Evolutionary conservation across 495 filamentous ascomycete species (phyloP).

Genomic region (Hamigera avellanea): DNA sequence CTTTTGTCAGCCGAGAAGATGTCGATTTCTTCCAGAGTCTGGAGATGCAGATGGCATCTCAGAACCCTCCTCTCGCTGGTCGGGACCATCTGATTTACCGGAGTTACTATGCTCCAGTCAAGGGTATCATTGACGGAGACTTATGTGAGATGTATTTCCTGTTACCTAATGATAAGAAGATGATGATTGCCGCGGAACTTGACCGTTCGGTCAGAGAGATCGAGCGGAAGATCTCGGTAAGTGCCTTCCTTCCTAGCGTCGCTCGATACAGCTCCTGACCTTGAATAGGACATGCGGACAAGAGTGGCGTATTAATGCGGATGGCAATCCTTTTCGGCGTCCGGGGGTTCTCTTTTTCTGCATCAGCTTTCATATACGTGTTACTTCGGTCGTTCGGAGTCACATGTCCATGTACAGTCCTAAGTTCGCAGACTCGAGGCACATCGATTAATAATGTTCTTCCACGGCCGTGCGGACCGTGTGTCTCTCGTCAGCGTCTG

Average conservation of each 20-base stretch:
- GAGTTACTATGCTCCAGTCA: conserved; percentile 93
- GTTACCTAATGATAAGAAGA: conserved; percentile 74
- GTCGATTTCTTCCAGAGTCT: conserved; percentile 95
- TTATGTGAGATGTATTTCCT: conserved; percentile 84
- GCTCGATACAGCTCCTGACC: too few relatives aligned
- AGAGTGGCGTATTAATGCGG: conserved; percentile 63
- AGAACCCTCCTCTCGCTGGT: conserved; percentile 78
- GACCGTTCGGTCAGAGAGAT: conserved; percentile 86
- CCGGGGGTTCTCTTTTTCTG: conserved; percentile 10
- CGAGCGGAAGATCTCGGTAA: conserved; percentile 87
- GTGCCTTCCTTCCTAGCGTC: conserved; percentile 12
- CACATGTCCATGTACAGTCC: conserved; percentile 5
- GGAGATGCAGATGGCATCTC: conserved; percentile 71
- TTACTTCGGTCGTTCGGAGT: conserved; percentile 14
- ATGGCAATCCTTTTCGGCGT: conserved; percentile 12
- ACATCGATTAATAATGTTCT: too few relatives aligned
- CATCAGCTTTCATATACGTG: conserved; percentile 16
- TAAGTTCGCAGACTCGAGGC: not conserved
- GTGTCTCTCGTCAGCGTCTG: too few relatives aligned
- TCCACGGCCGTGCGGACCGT: too few relatives aligned
- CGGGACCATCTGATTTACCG: conserved; percentile 92
- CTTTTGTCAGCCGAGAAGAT: conserved; percentile 81
- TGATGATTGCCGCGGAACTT: conserved; percentile 86
- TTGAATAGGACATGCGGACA: conserved; percentile 68
- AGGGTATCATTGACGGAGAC: conserved; percentile 97